Percentiles rank a stretch among this genome's conserved stretches.
Evolutionary conservation across 2,329 filamentous ascomycete genomes (phyloP).

Genomic region (Trichoderma polysporum): DNA sequence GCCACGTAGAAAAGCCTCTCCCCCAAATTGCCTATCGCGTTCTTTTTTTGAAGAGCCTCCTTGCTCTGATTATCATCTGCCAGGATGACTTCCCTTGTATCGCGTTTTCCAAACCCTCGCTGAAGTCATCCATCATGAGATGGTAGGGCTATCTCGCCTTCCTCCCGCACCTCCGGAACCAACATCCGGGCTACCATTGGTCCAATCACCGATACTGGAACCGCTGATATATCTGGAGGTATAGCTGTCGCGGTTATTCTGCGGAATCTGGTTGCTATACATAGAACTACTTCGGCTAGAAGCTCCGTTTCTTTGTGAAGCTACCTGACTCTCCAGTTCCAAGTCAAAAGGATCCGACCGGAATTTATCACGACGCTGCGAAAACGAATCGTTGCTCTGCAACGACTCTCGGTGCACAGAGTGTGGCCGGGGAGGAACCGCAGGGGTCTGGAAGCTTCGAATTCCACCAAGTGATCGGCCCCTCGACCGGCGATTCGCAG

Average conservation of each 20-base stretch:
- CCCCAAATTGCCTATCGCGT: neutral
- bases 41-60: neutral
- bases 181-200: slow-evolving; percentile 56
- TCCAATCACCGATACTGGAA: slow-evolving; percentile 46
- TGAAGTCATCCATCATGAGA: slow-evolving; percentile 1
- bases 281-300: slow-evolving; percentile 34
- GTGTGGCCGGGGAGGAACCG: slow-evolving; percentile 37
- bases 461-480: slow-evolving; percentile 42
- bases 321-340: slow-evolving; percentile 41
- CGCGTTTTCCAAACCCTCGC: neutral
- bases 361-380: slow-evolving; percentile 53
- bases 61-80: neutral
- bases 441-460: slow-evolving; percentile 31
- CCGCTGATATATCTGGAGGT: slow-evolving; percentile 53
- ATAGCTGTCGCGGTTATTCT: slow-evolving; percentile 28
- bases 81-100: too few species aligned
- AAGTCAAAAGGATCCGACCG: slow-evolving; percentile 66
- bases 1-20: neutral
- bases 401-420: slow-evolving; percentile 41
- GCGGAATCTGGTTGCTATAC: slow-evolving; percentile 43
- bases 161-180: slow-evolving; percentile 33
- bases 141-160: slow-evolving; percentile 33
- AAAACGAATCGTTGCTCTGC: slow-evolving; percentile 44
- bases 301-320: slow-evolving; percentile 23
- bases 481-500: slow-evolving; percentile 46